phyloP scores from a whole-genome alignment of 805 yeast species.

The Cyberlindnera euphorbiae region DNA sequence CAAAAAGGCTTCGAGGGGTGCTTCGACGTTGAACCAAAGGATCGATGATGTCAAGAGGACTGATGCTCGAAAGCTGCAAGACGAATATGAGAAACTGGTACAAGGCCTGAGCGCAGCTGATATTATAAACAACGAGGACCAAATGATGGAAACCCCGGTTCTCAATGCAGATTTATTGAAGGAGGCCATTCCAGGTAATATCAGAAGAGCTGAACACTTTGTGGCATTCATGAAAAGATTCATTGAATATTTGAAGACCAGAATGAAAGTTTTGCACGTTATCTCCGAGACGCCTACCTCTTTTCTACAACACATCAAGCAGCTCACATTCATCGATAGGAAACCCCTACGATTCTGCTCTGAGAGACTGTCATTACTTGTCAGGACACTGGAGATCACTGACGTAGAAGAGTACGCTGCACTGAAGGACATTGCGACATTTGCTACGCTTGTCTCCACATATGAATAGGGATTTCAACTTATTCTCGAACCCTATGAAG shows the following conservation, averaged over 20 bases:
- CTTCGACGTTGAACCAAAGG: constrained; percentile 66
- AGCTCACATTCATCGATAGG: constrained; percentile 84
- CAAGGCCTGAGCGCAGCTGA: constrained; percentile 86
- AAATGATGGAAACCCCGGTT: constrained; percentile 81
- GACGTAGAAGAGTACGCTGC: constrained; percentile 93
- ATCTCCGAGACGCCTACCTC: constrained; percentile 97
- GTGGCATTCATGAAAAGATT: constrained; percentile 88
- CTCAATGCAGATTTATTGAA: constrained; percentile 78
- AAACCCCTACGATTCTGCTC: constrained; percentile 92
- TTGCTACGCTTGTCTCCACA: constrained; percentile 93
- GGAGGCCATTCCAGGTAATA: constrained; percentile 97
- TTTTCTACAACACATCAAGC: constrained; percentile 88
- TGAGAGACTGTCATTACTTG: constrained; percentile 82
- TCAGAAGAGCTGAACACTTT: constrained; percentile 95
- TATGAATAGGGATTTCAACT: constrained; percentile 90
- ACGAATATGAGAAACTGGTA: constrained; percentile 87
- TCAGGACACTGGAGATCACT: constrained; percentile 79
- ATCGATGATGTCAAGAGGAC: constrained; percentile 81
- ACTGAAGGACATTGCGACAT: constrained; percentile 90
- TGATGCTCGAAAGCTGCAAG: constrained; percentile 79
- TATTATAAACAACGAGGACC: constrained; percentile 52
- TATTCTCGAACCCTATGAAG: constrained; percentile 92
- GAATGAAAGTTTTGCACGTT: constrained; percentile 97
- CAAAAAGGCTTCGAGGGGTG: constrained; percentile 84
- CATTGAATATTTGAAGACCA: constrained; percentile 88